Evolutionary conservation across 768 basidiomycete species (phyloP), one percentile per base, ranked within the genome.

Genomic region (Boletus huronensis): DNA sequence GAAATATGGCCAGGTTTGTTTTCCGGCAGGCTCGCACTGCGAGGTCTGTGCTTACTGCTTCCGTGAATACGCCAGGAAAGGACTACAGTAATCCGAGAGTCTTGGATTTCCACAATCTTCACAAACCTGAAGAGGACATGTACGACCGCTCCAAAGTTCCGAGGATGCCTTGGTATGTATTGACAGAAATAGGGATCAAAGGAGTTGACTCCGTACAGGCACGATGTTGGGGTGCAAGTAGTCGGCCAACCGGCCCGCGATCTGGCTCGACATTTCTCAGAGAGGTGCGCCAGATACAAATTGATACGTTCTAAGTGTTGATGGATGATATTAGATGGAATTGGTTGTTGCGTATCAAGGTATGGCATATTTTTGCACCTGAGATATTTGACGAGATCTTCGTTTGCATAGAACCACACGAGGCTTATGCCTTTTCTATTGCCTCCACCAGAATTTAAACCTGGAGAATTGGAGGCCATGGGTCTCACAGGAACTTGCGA

Each of bases 181-280:
- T 65, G 43, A 13, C 11, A 14, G 9, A 39, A 17, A 52, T 52
- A 1, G 6, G 5, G 2, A 26, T 45, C 13, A 10, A 45, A 5
- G 34, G 21, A 14, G 14, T 17, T 57, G 5, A 66, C 21, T 2
- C 6, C 11, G 7, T 31, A 11, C 59, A 95, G 94, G 94, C 97
- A 99, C 68, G 97, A 99, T 68, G 92, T 98, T 36, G 92, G 85
- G 0, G 79, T 98, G 77, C 97, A 99, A 70, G 85, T 98, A 39
- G 89, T 98, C 26, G 97, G 97, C 3, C 94, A 96, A 67, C 97
- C 97, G 45, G 93, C 95, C 19, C 81, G 96, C 23, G 97, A 99
- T 71, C 72, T 98, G 11, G 90, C 89, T 54, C 83, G 97, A 44
- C 97, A 99, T 73, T 99, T 99, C 62, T 83, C 93, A 16, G 89